Base-by-base conservation (phyloP, 1,284 basidiomycete species). In the Ceratobasidium sp. region DNA sequence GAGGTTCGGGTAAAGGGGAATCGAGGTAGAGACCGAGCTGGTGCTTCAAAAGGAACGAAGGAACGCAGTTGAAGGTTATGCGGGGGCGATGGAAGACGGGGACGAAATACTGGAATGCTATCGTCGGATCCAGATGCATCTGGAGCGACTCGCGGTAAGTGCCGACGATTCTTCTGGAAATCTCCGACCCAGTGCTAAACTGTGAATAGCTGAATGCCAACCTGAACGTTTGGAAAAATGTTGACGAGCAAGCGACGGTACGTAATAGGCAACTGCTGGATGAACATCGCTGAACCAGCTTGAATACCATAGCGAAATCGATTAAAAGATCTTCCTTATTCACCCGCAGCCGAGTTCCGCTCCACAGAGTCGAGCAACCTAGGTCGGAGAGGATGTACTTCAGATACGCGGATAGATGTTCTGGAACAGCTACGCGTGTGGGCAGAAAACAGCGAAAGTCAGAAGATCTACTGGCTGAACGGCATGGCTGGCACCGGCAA, bases 401-500 rank as follows among this genome's bases (percentile, higher is more conserved):
- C 38, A 20, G 77, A 77, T 23, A 82, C 81, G 1, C 80, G 81
- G 10, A 62, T 66, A 14, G 60, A 60, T 20, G 64, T 80, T 6
- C 35, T 82, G 5, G 44, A 79, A 8, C 78, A 81, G 44, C 48
- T 82, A 18, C 38, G 65, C 4, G 46, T 8, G 2, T 82, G 80
- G 81, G 62, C 54, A 30, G 14, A 35, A 18, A 46, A 62, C 48
- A 18, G 52, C 12, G 35, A 14, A 14, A 66, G 46, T 8, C 75
- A 74, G 4, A 69, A 66, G 27, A 77, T 81, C 23, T 82, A 78
- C 70, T 82, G 81, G 81, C 78, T 82, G 12, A 76, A 81, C 75
- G 82, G 81, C 18, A 77, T 81, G 62, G 82, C n/a, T n/a, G n/a
- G n/a, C n/a, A n/a, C n/a, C n/a, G n/a, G n/a, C n/a, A n/a, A n/a